A percentile compares a stretch with the other conserved stretches of the same genome.
Evolutionary conservation across 78 protist species (phyloP).

Genomic region (Dictyostelium firmibasis): DNA sequence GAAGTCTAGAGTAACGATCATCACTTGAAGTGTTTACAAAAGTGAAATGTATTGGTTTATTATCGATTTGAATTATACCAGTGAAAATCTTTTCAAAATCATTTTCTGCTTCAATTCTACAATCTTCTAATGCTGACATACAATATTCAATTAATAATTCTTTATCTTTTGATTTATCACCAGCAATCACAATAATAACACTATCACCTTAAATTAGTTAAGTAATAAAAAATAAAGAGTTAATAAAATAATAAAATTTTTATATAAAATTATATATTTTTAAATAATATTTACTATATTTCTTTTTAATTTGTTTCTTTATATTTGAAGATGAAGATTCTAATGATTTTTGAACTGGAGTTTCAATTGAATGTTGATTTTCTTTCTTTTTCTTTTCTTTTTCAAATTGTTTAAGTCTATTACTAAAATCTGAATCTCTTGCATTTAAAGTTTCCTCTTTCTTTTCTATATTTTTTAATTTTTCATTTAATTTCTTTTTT

Average conservation of each 20-base stretch:
- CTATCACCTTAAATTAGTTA: background rate
- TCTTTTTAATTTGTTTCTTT: background rate
- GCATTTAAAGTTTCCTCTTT: slow-evolving; percentile 32
- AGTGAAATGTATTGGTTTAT: slow-evolving; percentile 37
- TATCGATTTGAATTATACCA: slow-evolving; percentile 17
- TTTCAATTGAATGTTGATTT: background rate
- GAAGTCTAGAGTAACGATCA: slow-evolving; percentile 71
- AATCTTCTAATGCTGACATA: slow-evolving; percentile 10
- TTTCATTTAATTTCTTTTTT: slow-evolving; percentile 28
- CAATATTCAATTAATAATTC: slow-evolving; percentile 32
- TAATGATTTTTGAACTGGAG: background rate
- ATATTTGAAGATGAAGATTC: background rate
- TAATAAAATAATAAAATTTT: background rate
- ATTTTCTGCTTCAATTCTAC: slow-evolving; percentile 52
- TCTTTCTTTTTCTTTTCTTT: background rate
- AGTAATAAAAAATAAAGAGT: background rate
- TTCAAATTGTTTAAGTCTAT: slow-evolving; percentile 40
- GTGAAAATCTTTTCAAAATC: slow-evolving; percentile 69
- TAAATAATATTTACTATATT: background rate
- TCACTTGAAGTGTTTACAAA: slow-evolving; percentile 56
- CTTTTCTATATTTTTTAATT: slow-evolving; percentile 7
- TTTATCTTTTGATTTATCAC: slow-evolving; percentile 64
- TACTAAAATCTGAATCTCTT: background rate
- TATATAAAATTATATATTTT: background rate
- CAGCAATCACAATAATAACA: slow-evolving; percentile 52